phyloP scores from a whole-genome alignment of 2,329 filamentous ascomycete genomes.

The Coniochaeta ligniaria region DNA sequence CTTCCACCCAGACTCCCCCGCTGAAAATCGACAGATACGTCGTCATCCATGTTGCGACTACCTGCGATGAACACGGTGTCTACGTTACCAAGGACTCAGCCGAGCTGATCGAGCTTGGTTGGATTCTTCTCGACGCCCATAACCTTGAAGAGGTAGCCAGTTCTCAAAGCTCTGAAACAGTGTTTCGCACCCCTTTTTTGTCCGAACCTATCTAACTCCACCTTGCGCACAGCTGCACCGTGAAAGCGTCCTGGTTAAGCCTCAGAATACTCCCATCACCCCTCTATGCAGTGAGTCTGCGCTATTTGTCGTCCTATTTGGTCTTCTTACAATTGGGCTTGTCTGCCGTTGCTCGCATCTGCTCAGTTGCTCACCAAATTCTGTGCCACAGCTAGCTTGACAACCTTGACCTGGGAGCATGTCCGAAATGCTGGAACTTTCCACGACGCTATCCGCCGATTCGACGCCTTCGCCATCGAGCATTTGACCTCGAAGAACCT shows the following conservation, averaged over 20 bases:
- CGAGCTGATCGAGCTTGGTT: slow-evolving; percentile 97
- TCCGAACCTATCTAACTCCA: slow-evolving; percentile 11
- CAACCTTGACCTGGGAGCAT: slow-evolving; percentile 97
- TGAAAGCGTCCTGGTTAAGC: slow-evolving; percentile 95
- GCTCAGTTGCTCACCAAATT: slow-evolving; percentile 10
- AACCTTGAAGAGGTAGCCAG: slow-evolving; percentile 77
- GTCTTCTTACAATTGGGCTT: slow-evolving; percentile 1
- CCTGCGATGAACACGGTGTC: slow-evolving; percentile 97
- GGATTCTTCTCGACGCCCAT: slow-evolving; percentile 92
- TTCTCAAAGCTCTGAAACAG: slow-evolving; percentile 5
- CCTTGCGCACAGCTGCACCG: slow-evolving; percentile 65
- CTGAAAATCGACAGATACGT: slow-evolving; percentile 90
- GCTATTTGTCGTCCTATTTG: background rate
- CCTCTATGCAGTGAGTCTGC: slow-evolving; percentile 88
- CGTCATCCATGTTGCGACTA: slow-evolving; percentile 96
- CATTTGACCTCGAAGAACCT: slow-evolving; percentile 85
- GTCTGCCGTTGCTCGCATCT: slow-evolving; percentile 7
- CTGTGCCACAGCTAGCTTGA: slow-evolving; percentile 70
- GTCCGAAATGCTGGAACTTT: slow-evolving; percentile 96
- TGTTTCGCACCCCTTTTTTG: slow-evolving; percentile 9
- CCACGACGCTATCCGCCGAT: slow-evolving; percentile 91
- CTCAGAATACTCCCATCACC: slow-evolving; percentile 97
- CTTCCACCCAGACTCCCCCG: slow-evolving; percentile 43
- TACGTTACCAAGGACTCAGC: slow-evolving; percentile 99
- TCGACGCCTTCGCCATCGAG: slow-evolving; percentile 89